Percentiles rank a stretch among this genome's conserved stretches.
These are phyloP conservation scores for Neofusicoccum laricinum DNA, from an alignment of 2,329 filamentous ascomycete genomes.

Conservation along the genomic window DNA sequence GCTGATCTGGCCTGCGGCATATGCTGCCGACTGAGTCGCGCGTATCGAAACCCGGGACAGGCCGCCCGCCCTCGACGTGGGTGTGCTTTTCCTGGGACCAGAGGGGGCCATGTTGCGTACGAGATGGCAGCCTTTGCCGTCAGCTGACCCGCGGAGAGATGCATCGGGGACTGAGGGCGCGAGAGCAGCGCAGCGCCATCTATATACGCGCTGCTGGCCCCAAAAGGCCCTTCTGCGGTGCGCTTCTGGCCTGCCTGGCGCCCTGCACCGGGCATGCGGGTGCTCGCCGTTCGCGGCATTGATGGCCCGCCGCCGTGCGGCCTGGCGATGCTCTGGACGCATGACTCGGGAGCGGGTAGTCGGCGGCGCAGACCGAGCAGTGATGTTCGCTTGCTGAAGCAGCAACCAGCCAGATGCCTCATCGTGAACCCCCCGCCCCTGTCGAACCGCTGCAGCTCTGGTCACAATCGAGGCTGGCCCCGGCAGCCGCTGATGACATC, in stretches of 20 bases:
- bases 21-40: constrained; percentile 14
- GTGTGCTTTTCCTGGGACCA: constrained; percentile 7
- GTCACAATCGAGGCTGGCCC: constrained; percentile 1
- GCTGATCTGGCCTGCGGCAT: constrained; percentile 11
- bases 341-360: constrained; percentile 11
- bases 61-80: constrained; percentile 12
- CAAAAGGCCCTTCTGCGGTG: constrained; percentile 35
- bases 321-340: background rate
- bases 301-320: constrained; percentile 5
- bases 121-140: background rate
- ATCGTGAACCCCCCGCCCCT: background rate
- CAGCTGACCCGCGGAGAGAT: background rate
- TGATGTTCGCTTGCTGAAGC: constrained; percentile 6
- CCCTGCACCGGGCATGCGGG: constrained; percentile 13
- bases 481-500: constrained; percentile 5
- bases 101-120: constrained; percentile 10
- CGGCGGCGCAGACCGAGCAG: constrained; percentile 4
- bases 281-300: constrained; percentile 12
- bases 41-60: constrained; percentile 7
- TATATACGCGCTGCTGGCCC: constrained; percentile 21
- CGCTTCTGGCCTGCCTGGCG: constrained; percentile 12
- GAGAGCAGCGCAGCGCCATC: constrained; percentile 26
- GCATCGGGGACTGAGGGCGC: background rate
- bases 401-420: constrained; percentile 1
- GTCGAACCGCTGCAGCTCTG: constrained; percentile 1